Evolutionary conservation across 495 filamentous ascomycete genomes (phyloP).

Genomic region (Penicillium cataractarum): DNA sequence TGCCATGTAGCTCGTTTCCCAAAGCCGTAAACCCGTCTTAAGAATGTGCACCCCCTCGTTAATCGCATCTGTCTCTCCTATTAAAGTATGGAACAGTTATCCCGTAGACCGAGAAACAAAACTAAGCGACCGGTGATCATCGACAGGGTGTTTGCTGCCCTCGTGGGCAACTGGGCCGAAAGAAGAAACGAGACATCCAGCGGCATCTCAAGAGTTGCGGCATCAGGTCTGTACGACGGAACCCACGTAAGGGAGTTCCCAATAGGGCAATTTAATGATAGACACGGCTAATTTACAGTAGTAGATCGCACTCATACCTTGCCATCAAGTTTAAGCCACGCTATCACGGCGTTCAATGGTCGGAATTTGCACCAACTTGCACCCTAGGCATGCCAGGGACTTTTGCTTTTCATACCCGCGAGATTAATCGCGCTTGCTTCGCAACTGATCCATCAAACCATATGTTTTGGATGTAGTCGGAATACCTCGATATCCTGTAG

Average conservation of each 20-base stretch:
- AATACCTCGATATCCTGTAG: slow-evolving; percentile 8
- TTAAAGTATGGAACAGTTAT: neutral
- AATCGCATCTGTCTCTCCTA: neutral
- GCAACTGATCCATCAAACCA: neutral
- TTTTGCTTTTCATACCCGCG: neutral
- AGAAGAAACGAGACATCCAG: slow-evolving; percentile 16
- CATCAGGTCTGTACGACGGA: slow-evolving; percentile 23
- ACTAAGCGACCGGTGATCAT: neutral
- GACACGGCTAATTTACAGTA: slow-evolving; percentile 19
- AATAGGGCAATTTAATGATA: slow-evolving; percentile 23
- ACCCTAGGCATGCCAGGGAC: slow-evolving; percentile 25
- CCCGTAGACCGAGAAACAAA: neutral
- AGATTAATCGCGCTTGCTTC: neutral
- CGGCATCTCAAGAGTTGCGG: slow-evolving; percentile 3
- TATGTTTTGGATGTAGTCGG: neutral
- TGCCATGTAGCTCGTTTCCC: slow-evolving; percentile 14
- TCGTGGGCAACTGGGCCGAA: slow-evolving; percentile 13
- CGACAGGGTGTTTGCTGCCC: slow-evolving; percentile 13
- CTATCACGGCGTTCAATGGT: slow-evolving; percentile 10
- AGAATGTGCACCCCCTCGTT: slow-evolving; percentile 15
- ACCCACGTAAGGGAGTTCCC: slow-evolving; percentile 30
- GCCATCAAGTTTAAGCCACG: slow-evolving; percentile 6
- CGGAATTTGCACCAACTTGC: slow-evolving; percentile 13
- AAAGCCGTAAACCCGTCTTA: slow-evolving; percentile 3
- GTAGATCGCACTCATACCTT: slow-evolving; percentile 23